Evolutionary conservation across 352 stramenopile genomes (phyloP), one percentile per base, ranked within the genome.

Genomic region (Phytophthora pluvialis): DNA sequence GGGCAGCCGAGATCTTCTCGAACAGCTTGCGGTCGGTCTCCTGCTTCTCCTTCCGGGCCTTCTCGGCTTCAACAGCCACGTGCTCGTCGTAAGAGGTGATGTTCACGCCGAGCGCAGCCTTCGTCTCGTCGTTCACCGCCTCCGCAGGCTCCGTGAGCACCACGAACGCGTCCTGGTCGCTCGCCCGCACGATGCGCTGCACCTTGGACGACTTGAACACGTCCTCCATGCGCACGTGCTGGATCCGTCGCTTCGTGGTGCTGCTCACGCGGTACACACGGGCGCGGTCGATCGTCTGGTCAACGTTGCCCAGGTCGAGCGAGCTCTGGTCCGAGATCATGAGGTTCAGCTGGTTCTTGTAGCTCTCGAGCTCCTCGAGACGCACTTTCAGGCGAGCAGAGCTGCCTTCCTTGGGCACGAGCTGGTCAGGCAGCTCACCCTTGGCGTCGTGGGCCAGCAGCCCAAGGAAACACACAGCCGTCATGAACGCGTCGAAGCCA

Each of bases 401-500:
- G 18, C 60, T 73, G n/a, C 64, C 64, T 55, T 71, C 54, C 31
- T 71, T 77, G 4, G 56, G 50, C 25, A 60, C 31, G 4, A 59
- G 60, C 16, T 72, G 69, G 28, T 80, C 66, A 26, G 51, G 65
- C 33, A 90, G 26, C 29, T 83, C 73, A 32, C 81, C 81, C 16
- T 86, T 75, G 36, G 72, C 60, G 36, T 90, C 77, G 40, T 90
- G 80, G 0, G 78, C 80, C 33, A 91, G 55, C 16, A 94, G 60
- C 32, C 83, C 83, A 18, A 94, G 60, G 63, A 91, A 94, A 54
- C 86, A 90, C 32, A 93, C 77, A 42, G 73, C 79, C 2, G 87
- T 95, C 85, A 95, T 94, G 69, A 93, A 91, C 15, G 87, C 85
- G 38, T 95, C 87, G 47, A 93, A 95, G 36, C 87, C 87, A n/a